A percentile compares a stretch with the other conserved stretches of the same genome.
Conservation (phyloP, 225 moss, liverwort and hornwort species). For the Asterella californica region DNA sequence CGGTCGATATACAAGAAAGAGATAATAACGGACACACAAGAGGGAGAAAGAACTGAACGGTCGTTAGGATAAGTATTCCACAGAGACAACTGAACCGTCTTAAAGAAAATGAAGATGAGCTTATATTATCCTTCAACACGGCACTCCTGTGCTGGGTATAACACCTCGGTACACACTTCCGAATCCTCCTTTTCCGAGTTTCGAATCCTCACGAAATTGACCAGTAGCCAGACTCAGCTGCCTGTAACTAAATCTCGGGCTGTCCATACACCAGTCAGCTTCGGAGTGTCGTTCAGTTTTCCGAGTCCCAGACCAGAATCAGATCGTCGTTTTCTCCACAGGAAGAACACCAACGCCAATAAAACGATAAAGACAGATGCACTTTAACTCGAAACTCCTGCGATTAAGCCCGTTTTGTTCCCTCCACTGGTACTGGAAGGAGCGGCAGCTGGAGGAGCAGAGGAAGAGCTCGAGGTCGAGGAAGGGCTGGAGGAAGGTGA, state of each 20-base stretch:
- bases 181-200: slow-evolving; percentile 50
- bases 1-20: no score
- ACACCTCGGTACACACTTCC: slow-evolving; percentile 51
- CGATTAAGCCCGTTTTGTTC: neutral
- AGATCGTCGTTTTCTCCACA: neutral
- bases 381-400: neutral
- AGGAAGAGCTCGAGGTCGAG: neutral
- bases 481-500: neutral
- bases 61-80: no score
- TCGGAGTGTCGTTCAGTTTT: neutral
- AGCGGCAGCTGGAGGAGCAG: neutral
- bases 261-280: neutral
- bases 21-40: no score
- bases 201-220: slow-evolving; percentile 44
- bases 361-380: neutral
- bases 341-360: neutral
- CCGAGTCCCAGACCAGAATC: neutral
- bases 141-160: slow-evolving; percentile 28
- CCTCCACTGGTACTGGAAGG: no score
- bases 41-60: no score
- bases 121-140: no score
- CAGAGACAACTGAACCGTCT: no score
- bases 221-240: slow-evolving; percentile 52
- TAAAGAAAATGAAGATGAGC: no score
- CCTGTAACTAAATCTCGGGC: slow-evolving; percentile 47